These are phyloP conservation scores for Dendrobium officinale DNA, from an alignment of 106 monocot genomes.

Conservation along the genomic window DNA sequence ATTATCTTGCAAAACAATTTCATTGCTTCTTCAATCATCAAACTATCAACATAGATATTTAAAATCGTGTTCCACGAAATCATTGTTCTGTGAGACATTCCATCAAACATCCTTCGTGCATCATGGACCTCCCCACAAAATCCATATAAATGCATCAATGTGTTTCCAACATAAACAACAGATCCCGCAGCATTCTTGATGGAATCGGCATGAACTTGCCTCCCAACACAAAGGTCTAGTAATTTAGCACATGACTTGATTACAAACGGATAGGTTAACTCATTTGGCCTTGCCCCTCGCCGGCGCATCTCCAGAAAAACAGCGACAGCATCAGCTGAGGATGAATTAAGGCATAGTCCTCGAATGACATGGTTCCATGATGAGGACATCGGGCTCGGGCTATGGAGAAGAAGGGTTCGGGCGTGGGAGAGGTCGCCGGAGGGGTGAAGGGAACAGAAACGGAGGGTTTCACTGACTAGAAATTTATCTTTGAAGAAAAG, in stretches of 20 bases:
- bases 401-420: constrained; percentile 25
- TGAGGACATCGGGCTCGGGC: constrained; percentile 22
- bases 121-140: constrained; percentile 22
- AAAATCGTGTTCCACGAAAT: constrained; percentile 70
- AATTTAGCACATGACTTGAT: constrained; percentile 51
- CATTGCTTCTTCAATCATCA: constrained; percentile 18
- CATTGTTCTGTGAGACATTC: constrained; percentile 31
- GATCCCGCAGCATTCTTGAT: constrained; percentile 33
- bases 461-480: constrained; percentile 21
- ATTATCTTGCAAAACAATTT: constrained; percentile 33
- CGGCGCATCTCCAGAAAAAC: constrained; percentile 45
- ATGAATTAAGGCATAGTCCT: constrained; percentile 15
- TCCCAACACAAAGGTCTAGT: constrained; percentile 19
- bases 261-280: constrained; percentile 68
- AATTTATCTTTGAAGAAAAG: constrained; percentile 32
- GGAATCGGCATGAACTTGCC: constrained; percentile 39
- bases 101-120: constrained; percentile 46
- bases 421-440: constrained; percentile 28
- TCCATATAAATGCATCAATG: constrained; percentile 35
- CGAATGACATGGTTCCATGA: constrained; percentile 69
- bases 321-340: not conserved
- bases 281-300: constrained; percentile 28
- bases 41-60: constrained; percentile 24
- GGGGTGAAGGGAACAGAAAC: constrained; percentile 37
- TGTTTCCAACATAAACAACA: constrained; percentile 55